A percentile compares a stretch with the other conserved stretches of the same genome.
These are phyloP conservation scores for Coniochaeta hoffmannii DNA, from an alignment of 2,329 filamentous ascomycete genomes.

Conservation along the genomic window DNA sequence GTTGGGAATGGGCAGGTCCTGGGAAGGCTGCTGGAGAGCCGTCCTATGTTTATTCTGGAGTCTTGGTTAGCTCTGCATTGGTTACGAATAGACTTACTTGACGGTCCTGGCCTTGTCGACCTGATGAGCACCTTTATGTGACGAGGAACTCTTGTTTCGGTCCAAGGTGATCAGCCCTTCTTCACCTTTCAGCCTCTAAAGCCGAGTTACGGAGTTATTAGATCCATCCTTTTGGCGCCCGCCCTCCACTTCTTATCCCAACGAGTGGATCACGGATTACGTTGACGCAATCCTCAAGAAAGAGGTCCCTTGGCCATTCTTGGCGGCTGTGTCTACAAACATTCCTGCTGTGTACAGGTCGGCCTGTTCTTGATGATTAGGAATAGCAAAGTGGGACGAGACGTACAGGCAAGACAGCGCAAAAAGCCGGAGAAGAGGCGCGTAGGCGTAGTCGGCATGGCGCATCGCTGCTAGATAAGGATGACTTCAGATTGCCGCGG, in stretches of 20 bases:
- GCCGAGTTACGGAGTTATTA: no score
- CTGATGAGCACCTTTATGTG: neutral
- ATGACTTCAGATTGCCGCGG: no score
- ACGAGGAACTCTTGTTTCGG: neutral
- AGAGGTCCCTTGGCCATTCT: neutral
- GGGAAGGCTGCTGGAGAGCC: neutral
- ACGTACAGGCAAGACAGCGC: no score
- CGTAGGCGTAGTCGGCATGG: neutral
- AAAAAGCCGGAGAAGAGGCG: neutral
- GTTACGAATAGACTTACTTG: neutral
- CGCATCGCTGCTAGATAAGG: neutral
- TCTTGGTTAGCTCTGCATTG: neutral
- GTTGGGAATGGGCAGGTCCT: neutral
- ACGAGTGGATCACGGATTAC: neutral
- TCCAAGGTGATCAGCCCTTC: neutral
- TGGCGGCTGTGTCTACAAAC: neutral
- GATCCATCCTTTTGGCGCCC: neutral
- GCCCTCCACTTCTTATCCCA: neutral
- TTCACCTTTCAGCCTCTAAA: neutral
- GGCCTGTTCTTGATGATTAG: neutral
- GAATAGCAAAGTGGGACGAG: no score
- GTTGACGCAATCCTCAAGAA: neutral
- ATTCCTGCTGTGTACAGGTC: neutral
- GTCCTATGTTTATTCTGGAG: neutral
- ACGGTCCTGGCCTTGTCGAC: neutral